These are phyloP conservation scores for Cucurbita argyrosperma DNA, from an alignment of 306 rosid genomes.

Conservation along the genomic window DNA sequence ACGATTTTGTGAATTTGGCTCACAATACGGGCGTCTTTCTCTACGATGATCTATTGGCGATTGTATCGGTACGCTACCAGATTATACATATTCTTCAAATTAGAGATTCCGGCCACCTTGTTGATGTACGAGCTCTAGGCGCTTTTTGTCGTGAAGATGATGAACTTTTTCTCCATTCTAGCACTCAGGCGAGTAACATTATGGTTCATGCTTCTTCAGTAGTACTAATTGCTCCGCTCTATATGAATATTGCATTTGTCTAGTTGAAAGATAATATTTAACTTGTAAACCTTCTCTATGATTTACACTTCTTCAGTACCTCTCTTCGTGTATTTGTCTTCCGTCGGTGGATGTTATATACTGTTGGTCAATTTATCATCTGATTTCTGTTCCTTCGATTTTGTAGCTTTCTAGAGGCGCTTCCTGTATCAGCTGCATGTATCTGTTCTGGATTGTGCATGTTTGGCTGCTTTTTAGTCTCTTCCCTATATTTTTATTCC, in stretches of 20 bases:
- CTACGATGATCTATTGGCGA: slow-evolving; percentile 89
- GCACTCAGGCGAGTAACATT: slow-evolving; percentile 9
- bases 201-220: not conserved
- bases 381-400: not conserved
- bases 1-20: slow-evolving; percentile 74
- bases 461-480: not conserved
- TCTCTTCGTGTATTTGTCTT: not conserved
- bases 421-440: not conserved
- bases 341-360: not conserved
- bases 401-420: not conserved
- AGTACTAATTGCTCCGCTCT: not conserved
- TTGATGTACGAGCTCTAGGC: slow-evolving; percentile 73
- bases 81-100: slow-evolving; percentile 75
- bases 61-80: slow-evolving; percentile 91
- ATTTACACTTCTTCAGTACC: not conserved
- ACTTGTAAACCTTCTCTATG: not conserved
- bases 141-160: slow-evolving; percentile 88
- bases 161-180: slow-evolving; percentile 72
- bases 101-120: slow-evolving; percentile 79
- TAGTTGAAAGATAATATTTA: not conserved
- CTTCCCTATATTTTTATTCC: not conserved
- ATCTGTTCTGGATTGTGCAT: not conserved
- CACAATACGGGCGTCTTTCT: slow-evolving; percentile 88
- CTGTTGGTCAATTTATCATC: not conserved
- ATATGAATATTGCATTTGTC: not conserved